Conservation (phyloP, 768 basidiomycete genomes). For the Austroboletus festivus region DNA sequence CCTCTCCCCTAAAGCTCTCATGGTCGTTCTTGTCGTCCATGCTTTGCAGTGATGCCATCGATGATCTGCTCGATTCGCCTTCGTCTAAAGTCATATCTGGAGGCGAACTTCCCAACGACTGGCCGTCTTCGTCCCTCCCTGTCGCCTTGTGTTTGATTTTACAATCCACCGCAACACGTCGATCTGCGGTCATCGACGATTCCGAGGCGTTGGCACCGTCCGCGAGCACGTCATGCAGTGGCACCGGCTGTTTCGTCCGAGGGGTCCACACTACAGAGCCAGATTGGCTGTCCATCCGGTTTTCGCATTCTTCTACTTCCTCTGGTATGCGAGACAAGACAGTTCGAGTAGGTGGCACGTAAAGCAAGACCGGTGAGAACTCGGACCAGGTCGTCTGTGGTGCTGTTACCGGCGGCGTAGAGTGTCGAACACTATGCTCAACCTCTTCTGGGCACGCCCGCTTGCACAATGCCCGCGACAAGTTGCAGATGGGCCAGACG, state of each 20-base stretch:
- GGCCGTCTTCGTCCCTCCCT: conserved; percentile 14
- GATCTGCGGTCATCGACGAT: background rate
- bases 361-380: conserved; percentile 21
- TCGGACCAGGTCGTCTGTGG: conserved; percentile 31
- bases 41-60: conserved; percentile 26
- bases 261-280: background rate
- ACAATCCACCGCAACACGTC: background rate
- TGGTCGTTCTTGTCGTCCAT: conserved; percentile 10
- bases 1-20: conserved; percentile 27
- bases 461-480: conserved; percentile 13
- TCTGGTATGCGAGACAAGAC: conserved; percentile 29
- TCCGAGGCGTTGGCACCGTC: background rate
- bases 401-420: background rate
- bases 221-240: background rate
- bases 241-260: background rate
- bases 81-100: conserved; percentile 27
- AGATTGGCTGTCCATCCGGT: conserved; percentile 18
- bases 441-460: conserved; percentile 4
- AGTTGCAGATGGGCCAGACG: conserved; percentile 21
- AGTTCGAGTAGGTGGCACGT: conserved; percentile 18
- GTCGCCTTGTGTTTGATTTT: background rate
- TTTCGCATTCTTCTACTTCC: conserved; percentile 25
- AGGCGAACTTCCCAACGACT: conserved; percentile 18
- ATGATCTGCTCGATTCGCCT: conserved; percentile 22
- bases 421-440: background rate